phyloP scores from a whole-genome alignment of 2,329 filamentous ascomycete species.

The Tolypocladium cylindrosporum region DNA sequence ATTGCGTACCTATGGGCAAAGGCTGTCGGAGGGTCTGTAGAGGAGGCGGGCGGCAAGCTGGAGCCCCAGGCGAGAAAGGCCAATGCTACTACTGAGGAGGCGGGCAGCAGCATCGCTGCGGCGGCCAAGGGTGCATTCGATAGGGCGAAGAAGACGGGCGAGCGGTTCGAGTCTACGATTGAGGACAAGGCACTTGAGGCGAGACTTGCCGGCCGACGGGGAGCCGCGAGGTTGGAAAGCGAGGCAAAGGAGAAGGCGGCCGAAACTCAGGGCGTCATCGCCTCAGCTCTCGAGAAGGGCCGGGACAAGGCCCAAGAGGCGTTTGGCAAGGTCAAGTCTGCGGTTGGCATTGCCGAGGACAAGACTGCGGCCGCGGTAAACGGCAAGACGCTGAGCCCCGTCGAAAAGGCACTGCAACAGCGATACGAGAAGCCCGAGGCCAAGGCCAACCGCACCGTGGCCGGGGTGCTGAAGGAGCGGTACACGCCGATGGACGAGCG shows the following conservation, averaged over 20 bases:
- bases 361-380: constrained; percentile 19
- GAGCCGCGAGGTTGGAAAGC: constrained; percentile 10
- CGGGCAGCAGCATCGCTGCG: constrained; percentile 15
- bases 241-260: constrained; percentile 16
- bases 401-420: constrained; percentile 40
- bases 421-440: constrained; percentile 35
- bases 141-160: constrained; percentile 17
- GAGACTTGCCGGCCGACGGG: constrained; percentile 13
- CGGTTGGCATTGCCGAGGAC: constrained; percentile 23
- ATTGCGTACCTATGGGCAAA: constrained; percentile 34
- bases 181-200: constrained; percentile 18
- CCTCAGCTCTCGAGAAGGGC: constrained; percentile 28
- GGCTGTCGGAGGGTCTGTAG: constrained; percentile 21
- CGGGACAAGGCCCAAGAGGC: constrained; percentile 30
- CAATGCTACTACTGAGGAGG: constrained; percentile 11
- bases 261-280: constrained; percentile 26
- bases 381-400: constrained; percentile 19
- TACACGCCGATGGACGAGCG: constrained; percentile 39
- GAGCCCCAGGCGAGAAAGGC: constrained; percentile 23
- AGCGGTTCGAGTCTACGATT: constrained; percentile 14
- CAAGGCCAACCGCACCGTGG: constrained; percentile 34
- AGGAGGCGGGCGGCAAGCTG: constrained; percentile 19
- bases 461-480: constrained; percentile 43
- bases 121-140: constrained; percentile 26
- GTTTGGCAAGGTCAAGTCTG: constrained; percentile 25